Evolutionary conservation across 2,329 filamentous ascomycete genomes (phyloP), one percentile per base, ranked within the genome.

Genomic region (Hortaea werneckii): DNA sequence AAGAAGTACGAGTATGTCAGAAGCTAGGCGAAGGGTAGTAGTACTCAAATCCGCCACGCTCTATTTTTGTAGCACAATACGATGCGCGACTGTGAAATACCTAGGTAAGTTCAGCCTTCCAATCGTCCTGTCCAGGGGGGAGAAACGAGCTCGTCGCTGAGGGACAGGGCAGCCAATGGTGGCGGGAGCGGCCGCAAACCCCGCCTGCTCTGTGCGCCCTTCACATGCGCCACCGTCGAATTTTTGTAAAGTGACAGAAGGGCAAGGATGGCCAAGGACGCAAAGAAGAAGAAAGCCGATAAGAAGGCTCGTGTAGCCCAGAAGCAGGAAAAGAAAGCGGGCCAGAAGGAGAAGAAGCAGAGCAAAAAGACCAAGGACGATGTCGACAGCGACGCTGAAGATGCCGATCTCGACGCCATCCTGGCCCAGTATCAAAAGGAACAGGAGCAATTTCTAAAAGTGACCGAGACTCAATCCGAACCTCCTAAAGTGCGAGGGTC

Each of bases 371-470:
- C 94, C 65, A 94, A 88, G 66, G 78, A 85, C 41, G 71, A 87
- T 64, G 65, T 75, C 46, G 89, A 89, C 64, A 90, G 86, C 61
- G 90, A 95, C 63, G 86, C 77, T 41, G 90, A 96, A 64, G 89
- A 95, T 57, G 82, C 92, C 10, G 92, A 96, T 66, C 77, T 98
- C 34, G 92, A 98, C 62, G 82, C 83, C 40, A 89, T 98, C 39
- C 80, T 98, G 28, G 89, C 90, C 40, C 87, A 94, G 65, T 96
- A 94, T 67, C 85, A 85, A 55, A 86, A 85, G 62, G 84, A 76
- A 67, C 92, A 98, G 70, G 90, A 94, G 60, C 85, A 86, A 60
- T 95, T 94, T 62, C 78, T 92, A 58, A 95, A 95, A 67, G 80
- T 98, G 58, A 95, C 90, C 4, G 92, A 98, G 70, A 76, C 78